Evolutionary conservation across 768 basidiomycete genomes (phyloP), one percentile per base, ranked within the genome.

Genomic region (Lentinula aciculospora): DNA sequence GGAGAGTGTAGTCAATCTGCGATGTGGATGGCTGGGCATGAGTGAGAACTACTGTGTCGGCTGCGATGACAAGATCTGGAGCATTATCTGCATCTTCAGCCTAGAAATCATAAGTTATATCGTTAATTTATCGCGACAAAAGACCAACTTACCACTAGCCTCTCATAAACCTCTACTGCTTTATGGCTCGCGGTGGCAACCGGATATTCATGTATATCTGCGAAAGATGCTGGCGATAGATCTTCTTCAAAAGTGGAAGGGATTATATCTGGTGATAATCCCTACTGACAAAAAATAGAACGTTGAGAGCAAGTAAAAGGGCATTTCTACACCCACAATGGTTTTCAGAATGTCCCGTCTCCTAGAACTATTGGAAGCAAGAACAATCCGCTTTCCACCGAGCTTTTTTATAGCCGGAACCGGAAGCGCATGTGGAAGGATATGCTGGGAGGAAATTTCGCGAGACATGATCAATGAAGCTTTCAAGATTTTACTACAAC

Each of bases 11-110:
- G 8, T 83, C 78, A 1, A 70, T 70, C 53, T 81, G 78, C 10
- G 85, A 80, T 2, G 82, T 81, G 42, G 81, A 72, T 0, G 88
- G 84, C 51, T 82, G 76, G 0, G 81, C 78, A 63, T 89, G 89
- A 3, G 86, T 88, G 40, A 99, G 75, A n/a, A 98, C 94, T 13
- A 99, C 86, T 0, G 97, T 98, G 69, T 99, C 97, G 61, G 96
- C 97, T 94, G 81, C 83, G 58, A 92, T 91, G 31, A 94, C 90
- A 13, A 94, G 76, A 70, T 92, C 89, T 0, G 90, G 87, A 0
- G 85, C 74, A 63, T 91, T 82, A 4, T 88, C 86, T 1, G 84
- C 81, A 54, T 85, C 71, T 34, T 81, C 72, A 27, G 58, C 66
- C 81, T 84, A 59, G 15, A 37, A 3, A 49, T 0, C 32, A 29